Base-by-base conservation (phyloP, 805 yeast species). In the Saturnispora bothae region DNA sequence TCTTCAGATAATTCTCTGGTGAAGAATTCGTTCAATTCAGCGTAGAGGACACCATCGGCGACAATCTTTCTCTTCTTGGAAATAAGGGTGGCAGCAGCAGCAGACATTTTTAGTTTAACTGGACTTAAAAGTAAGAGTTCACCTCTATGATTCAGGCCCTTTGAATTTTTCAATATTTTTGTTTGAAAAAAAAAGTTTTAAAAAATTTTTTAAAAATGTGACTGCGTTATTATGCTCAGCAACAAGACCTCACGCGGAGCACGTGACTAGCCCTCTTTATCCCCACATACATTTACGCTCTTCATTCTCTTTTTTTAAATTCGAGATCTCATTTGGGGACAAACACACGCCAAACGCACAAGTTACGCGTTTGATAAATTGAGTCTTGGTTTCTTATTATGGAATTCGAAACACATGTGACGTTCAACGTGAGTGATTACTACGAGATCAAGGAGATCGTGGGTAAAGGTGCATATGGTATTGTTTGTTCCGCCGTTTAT, bases 31-130 rank as follows among this genome's bases (percentile, higher is more conserved):
- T 92, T 92, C 65, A 92, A 76, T 77, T 92, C 98, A 71, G 98
- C 98, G 94, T 81, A 92, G 80, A 92, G 85, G 63, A 92, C 98
- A 84, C 98, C 98, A 79, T 92, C 98, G 71, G 96, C 96, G 67
- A 92, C 97, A 66, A 88, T 83, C 88, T 88, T 88, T 84, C 96
- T 88, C 77, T 85, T 89, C 76, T 85, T 84, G 64, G 97, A 89
- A 69, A 88, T 82, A 63, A 71, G 65, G 33, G 30, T 22, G 49
- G 50, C 62, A 51, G 50, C 62, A 33, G 50, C 62, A 51, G 50
- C 62, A 33, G 36, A 33, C 60, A 58, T 56, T 48, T 45, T 56
- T 42, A 22, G n/a, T n/a, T 18, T 32, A 21, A 28, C 25, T 26
- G 28, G 28, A n/a, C n/a, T n/a, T n/a, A n/a, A n/a, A n/a, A n/a